Base-by-base conservation (phyloP, 1,139 yeast genomes). In the Protomyces macrosporus region DNA sequence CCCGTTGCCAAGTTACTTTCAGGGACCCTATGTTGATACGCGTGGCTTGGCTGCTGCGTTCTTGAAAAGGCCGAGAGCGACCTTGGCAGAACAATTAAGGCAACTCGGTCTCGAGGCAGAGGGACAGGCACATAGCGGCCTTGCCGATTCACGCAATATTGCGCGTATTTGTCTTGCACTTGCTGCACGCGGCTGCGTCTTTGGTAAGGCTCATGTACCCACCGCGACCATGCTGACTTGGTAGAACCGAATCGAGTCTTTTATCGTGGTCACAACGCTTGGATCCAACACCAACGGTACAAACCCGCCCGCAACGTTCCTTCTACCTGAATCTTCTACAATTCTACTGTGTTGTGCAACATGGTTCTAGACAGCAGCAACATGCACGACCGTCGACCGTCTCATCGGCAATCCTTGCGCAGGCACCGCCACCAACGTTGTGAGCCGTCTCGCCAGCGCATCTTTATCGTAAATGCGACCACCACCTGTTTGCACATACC, bases 11-110 rank as follows among this genome's bases (percentile, higher is more conserved):
- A 55, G 64, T 9, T 68, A 60, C 64, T 57, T 70, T 59, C 51
- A 60, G 3, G 72, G 72, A 9, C 66, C 57, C 7, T 70, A 70
- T 50, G 63, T 70, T 32, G 69, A 70, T 33, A 35, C 70, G 35
- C 69, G 69, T 65, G 57, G 53, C 23, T 56, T 66, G 12, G 69
- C 55, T 56, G 55, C 63, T 34, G 50, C 48, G 1, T 58, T 55
- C n/a, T 59, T 63, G 16, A 60, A 37, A 37, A 42, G 4, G n/a
- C 40, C 33, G 9, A 36, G 40, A n/a, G 56, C 5, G 42, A 57
- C 48, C 16, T 66, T 57, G 35, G 45, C n/a, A 62, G 64, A 23
- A 66, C 68, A 58, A 67, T 60, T 67, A 10, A 48, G 33, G 4
- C 34, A 33, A 6, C 64, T 62, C 58, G 63, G 63, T 7, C 51